Evolutionary conservation across 352 stramenopile species (phyloP).

Genomic region (Sclerospora graminicola): DNA sequence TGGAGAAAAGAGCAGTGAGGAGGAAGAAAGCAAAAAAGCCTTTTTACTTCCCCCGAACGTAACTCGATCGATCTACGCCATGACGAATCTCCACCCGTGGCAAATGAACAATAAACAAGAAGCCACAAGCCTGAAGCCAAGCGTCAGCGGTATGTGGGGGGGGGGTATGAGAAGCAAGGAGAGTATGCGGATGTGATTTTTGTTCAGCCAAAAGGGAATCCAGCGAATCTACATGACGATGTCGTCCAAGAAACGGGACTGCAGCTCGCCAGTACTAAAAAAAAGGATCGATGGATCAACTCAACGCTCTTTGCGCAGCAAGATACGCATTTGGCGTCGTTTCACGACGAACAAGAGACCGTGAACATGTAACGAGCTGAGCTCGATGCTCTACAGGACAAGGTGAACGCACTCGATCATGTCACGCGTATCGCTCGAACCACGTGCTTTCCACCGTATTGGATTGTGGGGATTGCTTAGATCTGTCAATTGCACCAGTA

Average conservation of each 20-base stretch:
- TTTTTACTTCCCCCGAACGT: not conserved
- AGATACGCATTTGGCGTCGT: constrained; percentile 17
- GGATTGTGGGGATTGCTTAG: constrained; percentile 21
- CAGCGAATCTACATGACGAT: constrained; percentile 65
- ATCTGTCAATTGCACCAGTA: too few relatives aligned
- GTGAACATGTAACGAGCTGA: constrained; percentile 16
- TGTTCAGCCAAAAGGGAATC: constrained; percentile 78
- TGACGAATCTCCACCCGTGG: too few relatives aligned
- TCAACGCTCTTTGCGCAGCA: constrained; percentile 22
- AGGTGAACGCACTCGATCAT: constrained; percentile 14
- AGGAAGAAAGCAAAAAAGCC: constrained; percentile 14
- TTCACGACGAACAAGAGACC: constrained; percentile 20
- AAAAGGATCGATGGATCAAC: too few relatives aligned
- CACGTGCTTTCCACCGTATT: not conserved
- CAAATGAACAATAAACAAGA: not conserved
- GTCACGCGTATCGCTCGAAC: not conserved
- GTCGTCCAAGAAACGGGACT: constrained; percentile 52
- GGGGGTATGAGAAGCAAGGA: constrained; percentile 45
- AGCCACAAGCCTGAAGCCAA: constrained; percentile 13
- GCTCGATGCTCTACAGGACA: constrained; percentile 18
- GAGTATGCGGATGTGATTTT: too few relatives aligned
- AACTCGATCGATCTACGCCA: too few relatives aligned
- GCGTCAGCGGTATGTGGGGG: constrained; percentile 51
- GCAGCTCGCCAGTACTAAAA: constrained; percentile 19
- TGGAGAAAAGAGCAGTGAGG: constrained; percentile 25